These are phyloP conservation scores for Pseudocercospora pini-densiflorae DNA, from an alignment of 2,329 filamentous ascomycete species.

Conservation along the genomic window DNA sequence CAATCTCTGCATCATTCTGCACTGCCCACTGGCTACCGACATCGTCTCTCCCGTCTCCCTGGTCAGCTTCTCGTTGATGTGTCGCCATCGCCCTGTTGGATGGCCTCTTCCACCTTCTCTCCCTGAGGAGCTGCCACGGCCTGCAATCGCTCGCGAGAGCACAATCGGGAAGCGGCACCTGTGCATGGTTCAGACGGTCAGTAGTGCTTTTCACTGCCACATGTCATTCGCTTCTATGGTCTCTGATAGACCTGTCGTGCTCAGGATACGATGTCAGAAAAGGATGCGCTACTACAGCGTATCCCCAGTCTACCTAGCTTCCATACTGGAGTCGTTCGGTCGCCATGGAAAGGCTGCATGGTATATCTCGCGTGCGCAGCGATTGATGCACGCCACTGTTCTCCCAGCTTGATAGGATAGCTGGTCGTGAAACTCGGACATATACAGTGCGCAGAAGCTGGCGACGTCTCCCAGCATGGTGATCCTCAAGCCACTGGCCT, in stretches of 20 bases:
- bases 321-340: neutral
- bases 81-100: neutral
- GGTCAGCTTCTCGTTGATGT: neutral
- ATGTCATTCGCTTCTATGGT: neutral
- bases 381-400: neutral
- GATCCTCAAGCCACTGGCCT: neutral
- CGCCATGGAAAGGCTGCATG: neutral
- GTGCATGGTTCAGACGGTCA: neutral
- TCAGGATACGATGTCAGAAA: neutral
- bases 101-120: neutral
- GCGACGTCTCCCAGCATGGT: neutral
- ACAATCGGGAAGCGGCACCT: neutral
- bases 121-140: neutral
- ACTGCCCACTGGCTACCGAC: conserved; percentile 1
- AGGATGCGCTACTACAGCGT: neutral
- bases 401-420: neutral
- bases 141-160: neutral
- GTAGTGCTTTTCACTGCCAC: neutral
- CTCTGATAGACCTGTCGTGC: neutral
- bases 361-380: neutral
- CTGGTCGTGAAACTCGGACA: neutral
- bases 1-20: neutral
- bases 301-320: neutral
- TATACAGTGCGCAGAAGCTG: neutral
- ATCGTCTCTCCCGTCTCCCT: neutral